Evolutionary conservation across 495 filamentous ascomycete genomes (phyloP), one percentile per base, ranked within the genome.

Genomic region (Tuber brumale): DNA sequence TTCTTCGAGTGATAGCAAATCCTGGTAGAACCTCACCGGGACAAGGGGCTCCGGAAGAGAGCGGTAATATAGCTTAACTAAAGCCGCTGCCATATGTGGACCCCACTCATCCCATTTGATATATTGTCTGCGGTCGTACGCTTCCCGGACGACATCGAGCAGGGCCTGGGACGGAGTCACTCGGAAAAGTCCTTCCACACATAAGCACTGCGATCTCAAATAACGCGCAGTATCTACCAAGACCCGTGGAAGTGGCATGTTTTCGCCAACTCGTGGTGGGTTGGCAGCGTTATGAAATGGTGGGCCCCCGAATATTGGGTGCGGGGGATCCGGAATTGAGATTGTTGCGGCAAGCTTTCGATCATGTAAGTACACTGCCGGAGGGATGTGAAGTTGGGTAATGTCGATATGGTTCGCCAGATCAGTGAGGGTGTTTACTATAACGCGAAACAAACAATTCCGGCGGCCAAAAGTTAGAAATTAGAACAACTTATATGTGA

Each of bases 11-110:
- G 77, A 79, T 66, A 71, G 42, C 41, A 83, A 74, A 16, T 69
- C 73, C 31, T 78, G 76, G 76, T 89, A 89, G 73, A 77, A 81
- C 35, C 83, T 82, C 35, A 79, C 79, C 0, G 88, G 86, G 74
- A 89, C 85, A 72, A 89, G 80, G 12, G 88, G 88, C 70, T 86
- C 84, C 21, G 85, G 85, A 1, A 89, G 85, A 71, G 86, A 86
- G 18, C 87, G 83, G 76, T 89, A 89, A 86, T 88, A 89, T 10
- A 85, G 51, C 79, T 89, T 89, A 78, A 89, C 86, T 45, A 89
- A 71, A 21, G 81, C 85, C 3, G 88, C 86, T 8, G 87, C 87
- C 43, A 85, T 84, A 74, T 86, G 85, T 16, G 87, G 86, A 7
- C 86, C 84, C 77, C 87, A 89, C 39, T 87, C 86, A 45, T 88